Percentiles rank a stretch among this genome's conserved stretches.
These are phyloP conservation scores for Coniferiporia sulphurascens DNA, from an alignment of 1,284 basidiomycete species.

Conservation along the genomic window DNA sequence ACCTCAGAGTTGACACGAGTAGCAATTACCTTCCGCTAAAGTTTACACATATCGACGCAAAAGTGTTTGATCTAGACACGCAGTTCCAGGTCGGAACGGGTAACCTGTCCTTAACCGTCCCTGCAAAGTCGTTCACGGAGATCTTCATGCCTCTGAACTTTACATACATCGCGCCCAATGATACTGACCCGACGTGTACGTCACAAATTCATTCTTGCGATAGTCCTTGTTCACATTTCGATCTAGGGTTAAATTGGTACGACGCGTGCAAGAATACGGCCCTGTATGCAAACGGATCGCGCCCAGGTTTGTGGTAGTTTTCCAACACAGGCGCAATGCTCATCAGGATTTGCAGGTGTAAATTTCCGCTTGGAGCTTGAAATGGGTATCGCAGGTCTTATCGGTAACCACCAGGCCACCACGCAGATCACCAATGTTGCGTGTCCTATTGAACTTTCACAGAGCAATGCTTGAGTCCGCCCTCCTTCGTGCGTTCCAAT, in stretches of 20 bases:
- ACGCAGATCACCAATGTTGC: conserved; percentile 56
- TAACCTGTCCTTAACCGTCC: conserved; percentile 51
- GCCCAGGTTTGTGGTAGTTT: conserved; percentile 50
- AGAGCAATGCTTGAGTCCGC: conserved; percentile 38
- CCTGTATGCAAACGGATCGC: conserved; percentile 43
- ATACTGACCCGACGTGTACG: conserved; percentile 77
- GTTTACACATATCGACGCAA: conserved; percentile 61
- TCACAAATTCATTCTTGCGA: conserved; percentile 13
- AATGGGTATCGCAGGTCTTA: conserved; percentile 68
- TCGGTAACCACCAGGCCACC: conserved; percentile 46
- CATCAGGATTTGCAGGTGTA: conserved; percentile 42
- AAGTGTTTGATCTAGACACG: conserved; percentile 62
- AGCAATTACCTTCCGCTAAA: conserved; percentile 70
- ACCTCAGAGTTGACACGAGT: conserved; percentile 68
- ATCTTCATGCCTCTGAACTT: conserved; percentile 75
- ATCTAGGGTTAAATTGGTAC: conserved; percentile 72
- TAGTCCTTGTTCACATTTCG: background rate
- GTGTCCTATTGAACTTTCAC: conserved; percentile 74
- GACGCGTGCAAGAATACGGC: conserved; percentile 66
- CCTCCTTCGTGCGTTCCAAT: background rate
- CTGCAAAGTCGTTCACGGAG: conserved; percentile 56
- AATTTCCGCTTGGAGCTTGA: conserved; percentile 63
- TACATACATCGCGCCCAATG: conserved; percentile 75
- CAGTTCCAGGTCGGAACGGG: conserved; percentile 61
- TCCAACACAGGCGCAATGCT: background rate